These are phyloP conservation scores for Gilbertella persicaria DNA, from an alignment of 371 early-diverging fungal species.

Conservation along the genomic window DNA sequence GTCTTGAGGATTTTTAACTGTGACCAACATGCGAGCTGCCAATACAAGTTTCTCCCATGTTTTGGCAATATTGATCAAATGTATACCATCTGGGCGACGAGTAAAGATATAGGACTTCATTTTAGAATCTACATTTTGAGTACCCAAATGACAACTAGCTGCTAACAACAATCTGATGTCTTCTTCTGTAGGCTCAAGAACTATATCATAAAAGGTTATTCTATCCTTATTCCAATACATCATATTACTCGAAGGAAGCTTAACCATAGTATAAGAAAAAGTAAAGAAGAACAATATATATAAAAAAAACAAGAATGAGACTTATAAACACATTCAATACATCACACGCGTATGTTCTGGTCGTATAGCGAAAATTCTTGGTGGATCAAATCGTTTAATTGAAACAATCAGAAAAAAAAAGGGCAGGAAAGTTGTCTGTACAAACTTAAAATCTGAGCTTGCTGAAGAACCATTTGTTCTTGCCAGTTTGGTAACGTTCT, in stretches of 20 bases:
- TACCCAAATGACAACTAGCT: constrained; percentile 91
- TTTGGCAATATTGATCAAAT: constrained; percentile 98
- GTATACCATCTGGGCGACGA: constrained; percentile 92
- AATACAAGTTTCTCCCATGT: constrained; percentile 99
- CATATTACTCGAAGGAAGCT: not conserved
- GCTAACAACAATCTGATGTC: constrained; percentile 92
- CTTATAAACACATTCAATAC: no score
- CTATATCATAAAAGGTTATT: constrained; percentile 13
- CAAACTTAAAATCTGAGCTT: constrained; percentile 95
- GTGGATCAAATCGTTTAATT: no score
- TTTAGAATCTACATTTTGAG: constrained; percentile 87
- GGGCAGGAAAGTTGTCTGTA: no score
- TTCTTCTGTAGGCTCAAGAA: constrained; percentile 78
- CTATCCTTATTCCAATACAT: not conserved
- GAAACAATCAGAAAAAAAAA: no score
- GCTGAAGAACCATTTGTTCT: constrained; percentile 99
- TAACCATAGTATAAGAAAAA: no score
- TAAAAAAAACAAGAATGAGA: no score
- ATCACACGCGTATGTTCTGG: no score
- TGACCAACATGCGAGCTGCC: constrained; percentile 97
- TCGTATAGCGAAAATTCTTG: no score
- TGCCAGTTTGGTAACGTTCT: constrained; percentile 93
- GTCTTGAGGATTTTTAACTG: constrained; percentile 95
- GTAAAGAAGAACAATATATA: no score
- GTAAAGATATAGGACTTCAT: constrained; percentile 94